phyloP scores from a whole-genome alignment of 371 early-diverging fungal genomes.

The Apophysomyces variabilis region DNA sequence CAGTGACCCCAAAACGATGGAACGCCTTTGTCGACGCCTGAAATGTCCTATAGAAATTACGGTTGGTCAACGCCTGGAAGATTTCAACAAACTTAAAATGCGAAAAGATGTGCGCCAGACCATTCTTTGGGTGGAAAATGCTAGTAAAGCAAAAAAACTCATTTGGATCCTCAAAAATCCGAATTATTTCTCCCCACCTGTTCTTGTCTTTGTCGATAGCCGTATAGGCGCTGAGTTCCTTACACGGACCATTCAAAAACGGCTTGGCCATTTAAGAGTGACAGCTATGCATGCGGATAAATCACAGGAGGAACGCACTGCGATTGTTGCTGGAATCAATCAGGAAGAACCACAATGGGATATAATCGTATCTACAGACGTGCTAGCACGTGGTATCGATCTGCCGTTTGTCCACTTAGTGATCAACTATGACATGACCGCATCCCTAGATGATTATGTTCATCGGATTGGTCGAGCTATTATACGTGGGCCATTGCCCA shows the following conservation, averaged over 20 bases:
- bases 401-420: constrained; percentile 53
- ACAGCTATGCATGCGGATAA: constrained; percentile 62
- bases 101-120: constrained; percentile 60
- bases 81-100: constrained; percentile 31
- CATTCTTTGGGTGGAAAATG: constrained; percentile 67
- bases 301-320: constrained; percentile 51
- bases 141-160: constrained; percentile 61
- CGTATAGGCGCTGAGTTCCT: constrained; percentile 60
- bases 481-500: constrained; percentile 32
- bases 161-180: constrained; percentile 61
- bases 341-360: constrained; percentile 39
- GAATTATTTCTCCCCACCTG: constrained; percentile 59
- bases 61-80: constrained; percentile 13
- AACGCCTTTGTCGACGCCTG: constrained; percentile 21
- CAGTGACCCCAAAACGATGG: constrained; percentile 20
- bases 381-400: constrained; percentile 60
- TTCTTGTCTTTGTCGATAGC: constrained; percentile 63
- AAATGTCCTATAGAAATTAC: constrained; percentile 28
- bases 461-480: constrained; percentile 65
- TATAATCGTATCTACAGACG: constrained; percentile 60
- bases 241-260: constrained; percentile 50
- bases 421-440: constrained; percentile 68
- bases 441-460: constrained; percentile 59
- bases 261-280: constrained; percentile 37
- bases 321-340: constrained; percentile 39